Percentiles rank a stretch among this genome's conserved stretches.
Evolutionary conservation across 2,329 filamentous ascomycete genomes (phyloP).

Genomic region (Raffaelea deltoideospora): DNA sequence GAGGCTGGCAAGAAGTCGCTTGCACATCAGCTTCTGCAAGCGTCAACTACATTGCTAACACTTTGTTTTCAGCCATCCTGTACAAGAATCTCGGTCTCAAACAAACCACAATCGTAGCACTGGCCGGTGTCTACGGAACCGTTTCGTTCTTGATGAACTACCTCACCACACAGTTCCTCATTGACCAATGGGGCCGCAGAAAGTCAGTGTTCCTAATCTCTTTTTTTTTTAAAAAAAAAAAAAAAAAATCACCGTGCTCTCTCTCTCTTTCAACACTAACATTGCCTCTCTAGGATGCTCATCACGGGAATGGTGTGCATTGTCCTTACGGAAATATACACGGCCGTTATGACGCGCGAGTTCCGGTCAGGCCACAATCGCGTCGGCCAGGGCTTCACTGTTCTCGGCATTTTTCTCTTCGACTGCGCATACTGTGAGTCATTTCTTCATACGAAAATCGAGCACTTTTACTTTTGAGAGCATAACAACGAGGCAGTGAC

Average conservation of each 20-base stretch:
- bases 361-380: slow-evolving; percentile 40
- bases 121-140: slow-evolving; percentile 39
- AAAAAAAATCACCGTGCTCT: too few relatives aligned
- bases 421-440: slow-evolving; percentile 36
- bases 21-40: too few relatives aligned
- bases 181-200: slow-evolving; percentile 42
- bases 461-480: not conserved
- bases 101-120: slow-evolving; percentile 31
- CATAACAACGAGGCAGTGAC: not conserved
- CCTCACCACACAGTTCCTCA: slow-evolving; percentile 34
- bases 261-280: slow-evolving; percentile 2
- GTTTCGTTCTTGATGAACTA: slow-evolving; percentile 32
- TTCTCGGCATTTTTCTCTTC: slow-evolving; percentile 44
- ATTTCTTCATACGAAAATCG: not conserved
- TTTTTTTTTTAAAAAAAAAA: not conserved
- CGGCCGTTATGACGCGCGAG: slow-evolving; percentile 40
- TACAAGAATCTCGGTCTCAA: slow-evolving; percentile 38
- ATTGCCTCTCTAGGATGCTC: slow-evolving; percentile 38
- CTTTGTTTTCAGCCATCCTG: slow-evolving; percentile 24
- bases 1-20: not conserved
- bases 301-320: slow-evolving; percentile 34
- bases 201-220: not conserved
- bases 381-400: slow-evolving; percentile 42
- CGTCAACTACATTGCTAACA: too few relatives aligned
- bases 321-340: slow-evolving; percentile 41